These are phyloP conservation scores for Collybia mongolica DNA, from an alignment of 768 basidiomycete species.

Conservation along the genomic window DNA sequence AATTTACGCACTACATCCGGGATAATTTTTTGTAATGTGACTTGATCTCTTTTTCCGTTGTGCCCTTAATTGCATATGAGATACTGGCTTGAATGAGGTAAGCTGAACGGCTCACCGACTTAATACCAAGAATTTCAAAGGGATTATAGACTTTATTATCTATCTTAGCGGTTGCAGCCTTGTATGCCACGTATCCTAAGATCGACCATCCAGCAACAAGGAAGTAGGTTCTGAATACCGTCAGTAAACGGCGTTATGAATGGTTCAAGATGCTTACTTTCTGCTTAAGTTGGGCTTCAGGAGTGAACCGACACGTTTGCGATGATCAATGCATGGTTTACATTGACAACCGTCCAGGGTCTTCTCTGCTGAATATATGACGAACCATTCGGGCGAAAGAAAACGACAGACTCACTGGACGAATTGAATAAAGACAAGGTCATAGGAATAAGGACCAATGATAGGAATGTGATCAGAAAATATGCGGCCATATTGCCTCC, in stretches of 20 bases:
- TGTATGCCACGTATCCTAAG: conserved; percentile 68
- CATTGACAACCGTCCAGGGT: conserved; percentile 58
- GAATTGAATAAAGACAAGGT: conserved; percentile 52
- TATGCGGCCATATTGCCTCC: conserved; percentile 85
- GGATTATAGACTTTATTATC: conserved; percentile 86
- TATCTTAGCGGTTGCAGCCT: conserved; percentile 52
- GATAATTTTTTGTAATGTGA: conserved; percentile 93
- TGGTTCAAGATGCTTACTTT: conserved; percentile 38
- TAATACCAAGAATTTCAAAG: conserved; percentile 88
- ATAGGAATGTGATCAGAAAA: conserved; percentile 88
- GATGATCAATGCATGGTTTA: conserved; percentile 56
- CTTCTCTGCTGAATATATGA: conserved; percentile 25
- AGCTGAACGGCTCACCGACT: conserved; percentile 44
- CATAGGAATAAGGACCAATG: conserved; percentile 77
- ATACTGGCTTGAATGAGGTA: background rate
- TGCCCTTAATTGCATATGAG: conserved; percentile 40
- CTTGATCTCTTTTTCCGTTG: conserved; percentile 89
- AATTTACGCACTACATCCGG: conserved; percentile 65
- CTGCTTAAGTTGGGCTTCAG: conserved; percentile 47
- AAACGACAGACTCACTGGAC: conserved; percentile 38
- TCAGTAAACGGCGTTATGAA: background rate
- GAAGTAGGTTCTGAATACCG: conserved; percentile 49
- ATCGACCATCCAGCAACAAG: conserved; percentile 72
- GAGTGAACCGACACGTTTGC: conserved; percentile 44
- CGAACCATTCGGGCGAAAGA: background rate